Evolutionary conservation across 2,329 filamentous ascomycete species (phyloP).

Genomic region (Thielaviopsis punctulata): DNA sequence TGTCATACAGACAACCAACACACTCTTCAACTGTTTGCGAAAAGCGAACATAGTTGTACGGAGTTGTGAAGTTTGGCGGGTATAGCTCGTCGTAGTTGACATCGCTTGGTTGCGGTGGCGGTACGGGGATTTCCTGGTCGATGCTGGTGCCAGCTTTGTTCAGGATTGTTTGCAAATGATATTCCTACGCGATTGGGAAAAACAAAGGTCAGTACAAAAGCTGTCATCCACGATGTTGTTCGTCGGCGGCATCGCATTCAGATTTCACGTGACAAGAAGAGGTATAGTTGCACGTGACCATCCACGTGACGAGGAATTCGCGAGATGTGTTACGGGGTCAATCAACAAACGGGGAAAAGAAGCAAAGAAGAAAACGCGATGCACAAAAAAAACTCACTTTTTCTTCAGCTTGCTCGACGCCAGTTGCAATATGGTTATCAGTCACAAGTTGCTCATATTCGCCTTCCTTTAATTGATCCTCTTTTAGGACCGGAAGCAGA

Average conservation of each 20-base stretch:
- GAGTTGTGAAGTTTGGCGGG: conserved; percentile 59
- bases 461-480: conserved; percentile 73
- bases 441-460: conserved; percentile 77
- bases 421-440: conserved; percentile 77
- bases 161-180: conserved; percentile 75
- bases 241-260: neutral
- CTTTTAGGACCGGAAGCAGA: conserved; percentile 68
- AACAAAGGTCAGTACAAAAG: conserved; percentile 17
- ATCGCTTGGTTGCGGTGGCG: conserved; percentile 44
- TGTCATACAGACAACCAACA: conserved; percentile 78
- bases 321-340: conserved; percentile 15
- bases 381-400: conserved; percentile 51
- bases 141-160: conserved; percentile 37
- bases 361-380: conserved; percentile 12
- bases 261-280: conserved; percentile 9
- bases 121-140: conserved; percentile 47
- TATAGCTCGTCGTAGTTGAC: conserved; percentile 85
- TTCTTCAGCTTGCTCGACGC: conserved; percentile 94
- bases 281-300: conserved; percentile 22
- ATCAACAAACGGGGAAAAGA: conserved; percentile 2
- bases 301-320: conserved; percentile 30
- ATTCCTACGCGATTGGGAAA: conserved; percentile 46
- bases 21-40: conserved; percentile 97
- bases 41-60: conserved; percentile 89
- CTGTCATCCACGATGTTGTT: neutral